Evolutionary conservation across 1,139 yeast genomes (phyloP), one percentile per base, ranked within the genome.

Genomic region (Candida neerlandica): DNA sequence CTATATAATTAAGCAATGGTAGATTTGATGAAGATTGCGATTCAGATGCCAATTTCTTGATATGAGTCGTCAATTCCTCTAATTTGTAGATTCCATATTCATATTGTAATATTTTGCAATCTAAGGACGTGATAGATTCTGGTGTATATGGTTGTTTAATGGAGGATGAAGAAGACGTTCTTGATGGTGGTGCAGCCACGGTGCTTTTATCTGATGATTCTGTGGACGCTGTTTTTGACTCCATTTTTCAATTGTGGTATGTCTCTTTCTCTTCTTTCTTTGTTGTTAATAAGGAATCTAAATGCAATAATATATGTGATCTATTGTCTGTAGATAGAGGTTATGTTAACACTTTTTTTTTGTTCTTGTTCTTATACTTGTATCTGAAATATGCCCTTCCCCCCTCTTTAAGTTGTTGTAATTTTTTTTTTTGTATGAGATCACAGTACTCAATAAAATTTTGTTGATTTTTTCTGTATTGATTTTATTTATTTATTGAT

Each of bases 81-180:
- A 74, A 57, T 57, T 76, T 75, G 47, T 55, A 56, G 30, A 73
- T 66, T 15, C 75, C 70, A 52, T 75, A 76, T 49, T 69, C 65
- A 58, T 72, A 76, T 56, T 76, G 81, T 15, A 75, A 59, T 19
- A 73, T 65, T 35, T 48, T 48, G 41, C 58, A 54, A 44, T 55
- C 58, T 18, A 54, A 30, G 6, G 57, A 54, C 12, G 58, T 51
- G 29, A 55, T 55, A 1, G 33, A 18, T 6, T 44, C 41, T 9
- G 52, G 52, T 11, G 30, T 41, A 21, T 52, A 46, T 30, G 44
- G 33, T 18, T 40, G 44, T n/a, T 42, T 30, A 30, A 16, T 41
- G 19, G 40, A 27, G 3, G 47, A 18, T 32, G 44, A 32, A n/a
- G 43, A 30, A 9, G 49, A 11, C 18, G 40, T n/a, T 37, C 44